Evolutionary conservation across 345 rosid species (phyloP), one percentile per base, ranked within the genome.

Genomic region (Salix purpurea): DNA sequence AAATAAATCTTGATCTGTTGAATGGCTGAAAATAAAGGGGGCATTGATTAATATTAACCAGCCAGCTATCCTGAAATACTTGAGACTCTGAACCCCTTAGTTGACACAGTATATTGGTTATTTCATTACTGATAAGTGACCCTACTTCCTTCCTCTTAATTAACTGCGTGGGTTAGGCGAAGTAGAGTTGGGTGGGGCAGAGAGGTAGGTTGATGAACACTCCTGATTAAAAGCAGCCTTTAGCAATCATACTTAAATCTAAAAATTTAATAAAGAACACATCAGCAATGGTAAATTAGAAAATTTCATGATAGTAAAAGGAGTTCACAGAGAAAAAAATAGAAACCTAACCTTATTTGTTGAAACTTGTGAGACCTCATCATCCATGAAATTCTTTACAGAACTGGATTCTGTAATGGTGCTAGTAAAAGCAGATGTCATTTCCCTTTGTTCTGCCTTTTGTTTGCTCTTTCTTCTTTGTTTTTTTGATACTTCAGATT

Each of bases 401-500:
- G 77, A 56, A 40, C 75, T 83, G 46, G 81, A 66, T 77, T 78
- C 89, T 54, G 76, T 71, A 23, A 82, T 84, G 74, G 69, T 71
- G 76, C 78, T 81, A 75, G 42, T 69, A 69, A 80, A 76, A 74
- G 82, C 90, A 77, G 93, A 36, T 26, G 67, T 74, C 12, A 78
- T 60, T 81, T 91, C 93, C 52, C 65, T 82, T 73, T 85, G 91
- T 65, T 70, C 68, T 30, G 34, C 82, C 80, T 84, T 88, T 70
- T 83, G 89, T 80, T 90, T 91, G 78, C 77, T 90, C 85, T 89
- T 91, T 77, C 76, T 93, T 82, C 80, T 90, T 76, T 92, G 94
- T 67, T 94, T 96, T 58, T 78, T 88, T 14, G 86, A 83, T 28
- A 76, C 77, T 37, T 85, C 90, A 26, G 78, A 78, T 84, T 83